Evolutionary conservation across 176 grass and related monocot genomes (phyloP), one percentile per base, ranked within the genome.

Genomic region (Aegilops sharonensis): DNA sequence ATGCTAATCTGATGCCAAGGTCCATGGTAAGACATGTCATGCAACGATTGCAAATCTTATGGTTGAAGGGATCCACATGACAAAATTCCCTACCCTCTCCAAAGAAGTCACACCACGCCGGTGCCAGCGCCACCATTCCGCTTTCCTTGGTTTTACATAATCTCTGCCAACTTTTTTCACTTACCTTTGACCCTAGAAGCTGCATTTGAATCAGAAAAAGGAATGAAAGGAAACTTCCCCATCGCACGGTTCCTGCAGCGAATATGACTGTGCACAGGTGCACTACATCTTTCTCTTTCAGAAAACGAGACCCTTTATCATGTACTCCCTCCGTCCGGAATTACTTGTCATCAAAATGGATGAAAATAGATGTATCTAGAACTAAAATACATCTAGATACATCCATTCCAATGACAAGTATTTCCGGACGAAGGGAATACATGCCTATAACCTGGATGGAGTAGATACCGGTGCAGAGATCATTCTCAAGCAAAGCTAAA

Each of bases 181-280:
- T 37, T 29, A 39, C 11, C 80, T 87, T 84, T 59, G 84, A 84
- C 50, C 36, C 29, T 29, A 47, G 32, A 85, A 61, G 83, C 29
- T 85, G 20, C 82, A 66, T 73, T n/a, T 54, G 45, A 65, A 79
- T 77, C 18, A 36, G 47, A 64, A 67, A 67, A 56, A 80, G 61
- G 80, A 34, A 81, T 68, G 68, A 68, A 68, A 80, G 60, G 85
- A 80, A 91, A 87, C 75, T 76, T 80, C 85, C 18, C 48, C 42
- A 36, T 68, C 34, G 67, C 81, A 75, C 60, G 60, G 81, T 68
- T 84, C 75, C 47, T 24, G 36, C 29, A 40, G 79, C 43, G 89
- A 87, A 74, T 67, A 83, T 57, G 45, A 79, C 24, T 73, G 84
- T 13, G 18, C 43, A 8, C 31, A 32, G 73, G 73, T 52, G 73